Conservation (phyloP, 2,329 filamentous ascomycete genomes). For the Metarhizium humberi region DNA sequence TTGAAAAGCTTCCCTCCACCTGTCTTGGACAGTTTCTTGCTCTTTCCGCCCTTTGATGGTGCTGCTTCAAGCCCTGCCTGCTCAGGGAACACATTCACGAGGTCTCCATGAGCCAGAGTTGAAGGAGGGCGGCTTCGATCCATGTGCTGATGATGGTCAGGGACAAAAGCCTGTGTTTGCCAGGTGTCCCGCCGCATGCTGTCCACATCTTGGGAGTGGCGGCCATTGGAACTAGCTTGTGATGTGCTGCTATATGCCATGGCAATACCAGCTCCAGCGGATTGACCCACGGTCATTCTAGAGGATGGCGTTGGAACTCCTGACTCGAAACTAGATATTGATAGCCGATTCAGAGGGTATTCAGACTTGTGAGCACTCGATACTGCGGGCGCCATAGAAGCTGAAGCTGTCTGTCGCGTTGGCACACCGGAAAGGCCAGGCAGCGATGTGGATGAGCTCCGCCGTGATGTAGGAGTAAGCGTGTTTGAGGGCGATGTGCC, state of each 20-base stretch:
- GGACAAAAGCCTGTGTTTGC: constrained; percentile 9
- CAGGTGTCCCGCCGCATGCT: constrained; percentile 11
- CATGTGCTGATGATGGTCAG: constrained; percentile 3
- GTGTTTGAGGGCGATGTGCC: constrained; percentile 4
- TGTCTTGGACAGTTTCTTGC: constrained; percentile 23
- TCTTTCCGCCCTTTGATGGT: constrained; percentile 11
- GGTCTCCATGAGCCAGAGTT: constrained; percentile 5
- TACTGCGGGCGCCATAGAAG: constrained; percentile 8
- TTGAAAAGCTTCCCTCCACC: constrained; percentile 13
- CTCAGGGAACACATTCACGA: constrained; percentile 17
- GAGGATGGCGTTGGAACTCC: not conserved
- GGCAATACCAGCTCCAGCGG: not conserved
- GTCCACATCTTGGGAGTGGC: not conserved
- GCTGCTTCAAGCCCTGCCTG: constrained; percentile 10
- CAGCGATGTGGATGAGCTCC: constrained; percentile 14
- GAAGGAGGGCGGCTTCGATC: constrained; percentile 7
- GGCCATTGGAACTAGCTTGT: not conserved
- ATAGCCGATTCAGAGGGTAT: constrained; percentile 5
- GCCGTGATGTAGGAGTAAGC: constrained; percentile 7
- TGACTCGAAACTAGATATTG: constrained; percentile 2
- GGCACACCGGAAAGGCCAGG: constrained; percentile 11
- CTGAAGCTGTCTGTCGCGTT: constrained; percentile 5
- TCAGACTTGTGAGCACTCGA: constrained; percentile 4
- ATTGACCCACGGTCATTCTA: not conserved
- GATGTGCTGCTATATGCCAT: not conserved